Percentiles rank a stretch among this genome's conserved stretches.
Conservation (phyloP, 345 rosid genomes). For the Lepidium africanum region DNA sequence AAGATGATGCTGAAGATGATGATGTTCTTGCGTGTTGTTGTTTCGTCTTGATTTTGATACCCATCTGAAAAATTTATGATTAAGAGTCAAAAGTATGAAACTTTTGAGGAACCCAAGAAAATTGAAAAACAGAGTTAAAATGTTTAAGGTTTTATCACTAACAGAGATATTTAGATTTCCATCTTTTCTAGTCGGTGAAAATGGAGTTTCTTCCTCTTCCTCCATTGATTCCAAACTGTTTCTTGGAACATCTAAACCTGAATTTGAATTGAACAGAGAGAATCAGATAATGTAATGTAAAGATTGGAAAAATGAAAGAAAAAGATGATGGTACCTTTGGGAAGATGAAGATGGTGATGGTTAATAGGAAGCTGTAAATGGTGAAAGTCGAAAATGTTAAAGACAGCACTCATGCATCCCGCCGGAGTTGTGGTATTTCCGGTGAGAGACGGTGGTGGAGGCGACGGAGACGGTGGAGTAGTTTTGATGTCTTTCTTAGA, state of each 20-base stretch:
- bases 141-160: conserved; percentile 15
- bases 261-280: not conserved
- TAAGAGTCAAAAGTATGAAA: conserved; percentile 9
- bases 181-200: conserved; percentile 30
- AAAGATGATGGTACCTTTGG: conserved; percentile 24
- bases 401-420: conserved; percentile 78
- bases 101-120: conserved; percentile 27
- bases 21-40: conserved; percentile 21
- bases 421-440: conserved; percentile 21
- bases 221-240: conserved; percentile 78
- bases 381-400: conserved; percentile 69
- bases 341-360: conserved; percentile 38
- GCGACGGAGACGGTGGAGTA: not conserved
- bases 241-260: conserved; percentile 72
- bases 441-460: not conserved
- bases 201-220: conserved; percentile 27
- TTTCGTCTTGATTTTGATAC: conserved; percentile 65
- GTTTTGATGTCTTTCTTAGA: conserved; percentile 24
- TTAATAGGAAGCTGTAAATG: conserved; percentile 46
- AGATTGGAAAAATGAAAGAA: not conserved
- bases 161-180: conserved; percentile 46
- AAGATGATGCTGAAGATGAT: conserved; percentile 19
- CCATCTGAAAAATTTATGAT: conserved; percentile 38
- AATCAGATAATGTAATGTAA: not conserved
- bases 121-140: conserved; percentile 13